These are phyloP conservation scores for Epicoccum nigrum DNA, from an alignment of 2,329 filamentous ascomycete species.

Conservation along the genomic window DNA sequence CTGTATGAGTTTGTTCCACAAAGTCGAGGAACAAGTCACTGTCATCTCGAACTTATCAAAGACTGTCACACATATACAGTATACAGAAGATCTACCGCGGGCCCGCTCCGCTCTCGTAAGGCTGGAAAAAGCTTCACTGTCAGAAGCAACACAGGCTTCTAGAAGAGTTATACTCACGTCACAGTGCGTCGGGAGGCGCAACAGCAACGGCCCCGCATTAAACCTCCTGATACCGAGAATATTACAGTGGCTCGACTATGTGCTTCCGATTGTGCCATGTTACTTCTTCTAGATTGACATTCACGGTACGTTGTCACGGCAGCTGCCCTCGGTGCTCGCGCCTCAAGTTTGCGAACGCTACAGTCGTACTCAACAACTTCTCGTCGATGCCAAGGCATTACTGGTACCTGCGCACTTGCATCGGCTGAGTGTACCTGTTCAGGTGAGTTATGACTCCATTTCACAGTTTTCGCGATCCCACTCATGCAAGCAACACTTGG, in stretches of 20 bases:
- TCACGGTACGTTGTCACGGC: neutral
- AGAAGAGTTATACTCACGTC: constrained; percentile 24
- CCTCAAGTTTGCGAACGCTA: neutral
- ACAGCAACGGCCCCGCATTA: neutral
- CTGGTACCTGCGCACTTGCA: neutral
- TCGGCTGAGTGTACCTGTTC: constrained; percentile 1
- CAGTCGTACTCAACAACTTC: constrained; percentile 4
- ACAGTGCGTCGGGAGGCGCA: constrained; percentile 20
- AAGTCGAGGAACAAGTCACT: neutral
- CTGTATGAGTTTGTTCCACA: too few relatives aligned
- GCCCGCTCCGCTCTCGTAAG: constrained; percentile 20
- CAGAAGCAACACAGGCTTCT: constrained; percentile 2
- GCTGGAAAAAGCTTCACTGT: constrained; percentile 29
- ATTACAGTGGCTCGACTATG: constrained; percentile 6
- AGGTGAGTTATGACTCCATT: constrained; percentile 2
- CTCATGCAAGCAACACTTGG: constrained; percentile 7
- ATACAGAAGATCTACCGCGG: constrained; percentile 6
- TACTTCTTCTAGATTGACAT: constrained; percentile 5
- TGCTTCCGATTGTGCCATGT: too few relatives aligned
- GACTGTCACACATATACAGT: constrained; percentile 9
- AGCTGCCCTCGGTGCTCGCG: neutral
- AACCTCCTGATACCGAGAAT: neutral
- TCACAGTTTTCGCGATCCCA: neutral
- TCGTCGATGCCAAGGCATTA: constrained; percentile 2
- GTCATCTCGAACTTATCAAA: constrained; percentile 2